Percentiles rank a stretch among this genome's conserved stretches.
These are phyloP conservation scores for Venturia asperata DNA, from an alignment of 2,329 filamentous ascomycete species.

Conservation along the genomic window DNA sequence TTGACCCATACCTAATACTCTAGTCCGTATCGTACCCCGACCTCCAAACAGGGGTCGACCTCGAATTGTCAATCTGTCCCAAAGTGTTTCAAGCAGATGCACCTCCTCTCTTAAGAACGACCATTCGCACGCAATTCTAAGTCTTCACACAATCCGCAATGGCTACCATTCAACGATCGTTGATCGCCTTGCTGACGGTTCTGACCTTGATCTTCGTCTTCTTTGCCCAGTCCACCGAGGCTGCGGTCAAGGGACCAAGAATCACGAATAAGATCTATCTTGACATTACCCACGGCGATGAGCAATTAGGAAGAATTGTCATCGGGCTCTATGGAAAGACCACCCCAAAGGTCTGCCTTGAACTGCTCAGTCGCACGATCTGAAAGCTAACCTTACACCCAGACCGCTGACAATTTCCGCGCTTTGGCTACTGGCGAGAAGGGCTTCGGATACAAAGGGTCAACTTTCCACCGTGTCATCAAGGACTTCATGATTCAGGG, in stretches of 20 bases:
- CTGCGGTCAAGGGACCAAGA: constrained; percentile 73
- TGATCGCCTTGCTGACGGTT: constrained; percentile 68
- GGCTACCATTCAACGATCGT: constrained; percentile 64
- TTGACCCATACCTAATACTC: too few species aligned
- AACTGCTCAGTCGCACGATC: constrained; percentile 24
- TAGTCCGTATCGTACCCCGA: too few species aligned
- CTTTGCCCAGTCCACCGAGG: constrained; percentile 67
- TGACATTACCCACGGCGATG: constrained; percentile 70
- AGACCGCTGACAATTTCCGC: constrained; percentile 58
- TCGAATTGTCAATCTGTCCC: background rate
- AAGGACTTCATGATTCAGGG: constrained; percentile 89
- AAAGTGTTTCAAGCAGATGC: constrained; percentile 8
- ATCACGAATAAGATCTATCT: constrained; percentile 94
- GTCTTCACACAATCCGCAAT: constrained; percentile 43
- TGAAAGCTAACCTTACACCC: constrained; percentile 31
- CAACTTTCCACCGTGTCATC: constrained; percentile 83
- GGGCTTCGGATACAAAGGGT: constrained; percentile 76
- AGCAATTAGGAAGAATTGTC: constrained; percentile 66
- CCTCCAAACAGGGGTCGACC: background rate
- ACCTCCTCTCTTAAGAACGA: background rate
- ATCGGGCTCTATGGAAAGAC: constrained; percentile 85
- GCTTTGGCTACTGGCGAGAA: constrained; percentile 79
- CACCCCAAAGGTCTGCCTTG: constrained; percentile 54
- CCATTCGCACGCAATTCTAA: background rate
- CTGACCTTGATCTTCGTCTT: constrained; percentile 67